These are phyloP conservation scores for Penicillium sp. DNA, from an alignment of 2,329 filamentous ascomycete genomes.

Conservation along the genomic window DNA sequence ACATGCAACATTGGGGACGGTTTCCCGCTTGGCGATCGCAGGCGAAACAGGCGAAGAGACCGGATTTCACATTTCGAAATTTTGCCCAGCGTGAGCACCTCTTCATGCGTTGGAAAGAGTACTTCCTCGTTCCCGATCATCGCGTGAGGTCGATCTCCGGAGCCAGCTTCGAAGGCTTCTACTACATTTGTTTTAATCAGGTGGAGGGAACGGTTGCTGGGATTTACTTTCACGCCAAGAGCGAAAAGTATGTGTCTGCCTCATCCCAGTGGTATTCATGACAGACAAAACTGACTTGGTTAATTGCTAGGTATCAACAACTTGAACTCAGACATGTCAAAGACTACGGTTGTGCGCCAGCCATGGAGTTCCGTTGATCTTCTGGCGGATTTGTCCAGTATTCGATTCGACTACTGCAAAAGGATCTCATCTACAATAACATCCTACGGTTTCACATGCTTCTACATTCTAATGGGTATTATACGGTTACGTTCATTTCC, in stretches of 20 bases:
- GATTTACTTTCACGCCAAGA: conserved; percentile 98
- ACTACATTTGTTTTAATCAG: conserved; percentile 98
- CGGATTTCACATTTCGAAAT: conserved; percentile 56
- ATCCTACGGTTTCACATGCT: too few species aligned
- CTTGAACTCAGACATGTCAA: conserved; percentile 81
- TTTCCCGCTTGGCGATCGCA: conserved; percentile 80
- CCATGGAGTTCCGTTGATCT: conserved; percentile 75
- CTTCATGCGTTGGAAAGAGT: conserved; percentile 99
- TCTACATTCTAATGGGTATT: too few species aligned
- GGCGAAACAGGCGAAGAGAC: conserved; percentile 52
- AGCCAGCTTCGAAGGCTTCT: conserved; percentile 96
- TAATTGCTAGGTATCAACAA: too few species aligned
- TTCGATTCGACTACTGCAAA: too few species aligned
- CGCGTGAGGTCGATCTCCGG: conserved; percentile 81
- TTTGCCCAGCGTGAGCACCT: conserved; percentile 74
- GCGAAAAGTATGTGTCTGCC: too few species aligned
- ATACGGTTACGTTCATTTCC: too few species aligned
- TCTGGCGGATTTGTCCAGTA: too few species aligned
- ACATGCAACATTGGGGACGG: conserved; percentile 84
- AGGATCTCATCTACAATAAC: neutral
- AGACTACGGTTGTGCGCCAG: conserved; percentile 71
- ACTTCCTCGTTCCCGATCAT: conserved; percentile 93
- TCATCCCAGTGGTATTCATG: conserved; percentile 61
- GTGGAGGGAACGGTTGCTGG: conserved; percentile 74
- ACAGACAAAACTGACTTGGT: too few species aligned